phyloP scores from a whole-genome alignment of 2,329 filamentous ascomycete genomes.

The Xylariaceae sp. region DNA sequence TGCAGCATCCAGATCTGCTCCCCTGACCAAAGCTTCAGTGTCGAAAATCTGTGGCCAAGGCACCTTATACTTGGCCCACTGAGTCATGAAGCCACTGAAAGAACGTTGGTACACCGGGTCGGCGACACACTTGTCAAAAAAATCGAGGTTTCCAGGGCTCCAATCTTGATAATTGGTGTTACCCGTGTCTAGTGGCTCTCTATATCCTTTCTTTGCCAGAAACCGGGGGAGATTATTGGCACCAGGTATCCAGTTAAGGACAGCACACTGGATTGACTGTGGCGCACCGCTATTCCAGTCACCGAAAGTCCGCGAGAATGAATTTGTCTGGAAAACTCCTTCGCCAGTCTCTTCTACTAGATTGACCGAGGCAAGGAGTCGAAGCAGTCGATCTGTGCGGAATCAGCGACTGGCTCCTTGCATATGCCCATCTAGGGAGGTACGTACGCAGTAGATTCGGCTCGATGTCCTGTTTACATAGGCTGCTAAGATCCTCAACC shows the following conservation, averaged over 20 bases:
- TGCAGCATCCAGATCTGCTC: conserved; percentile 18
- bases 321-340: neutral
- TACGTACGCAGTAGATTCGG: conserved; percentile 19
- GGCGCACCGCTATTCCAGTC: conserved; percentile 7
- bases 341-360: neutral
- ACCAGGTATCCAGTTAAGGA: conserved; percentile 3
- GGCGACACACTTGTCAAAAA: conserved; percentile 18
- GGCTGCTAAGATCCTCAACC: conserved; percentile 10
- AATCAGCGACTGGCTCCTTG: neutral
- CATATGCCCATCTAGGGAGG: neutral
- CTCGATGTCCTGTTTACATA: conserved; percentile 14
- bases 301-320: neutral
- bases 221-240: conserved; percentile 17
- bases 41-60: conserved; percentile 22
- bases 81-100: conserved; percentile 22
- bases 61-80: conserved; percentile 15
- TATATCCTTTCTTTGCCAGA: conserved; percentile 19
- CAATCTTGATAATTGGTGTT: conserved; percentile 16
- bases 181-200: conserved; percentile 15
- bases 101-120: conserved; percentile 13
- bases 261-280: conserved; percentile 16
- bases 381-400: conserved; percentile 4
- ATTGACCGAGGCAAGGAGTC: neutral
- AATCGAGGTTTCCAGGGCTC: conserved; percentile 13
- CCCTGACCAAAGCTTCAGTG: conserved; percentile 16